Conservation (phyloP, 2,329 filamentous ascomycete genomes). For the Ceratocystis papillata region DNA sequence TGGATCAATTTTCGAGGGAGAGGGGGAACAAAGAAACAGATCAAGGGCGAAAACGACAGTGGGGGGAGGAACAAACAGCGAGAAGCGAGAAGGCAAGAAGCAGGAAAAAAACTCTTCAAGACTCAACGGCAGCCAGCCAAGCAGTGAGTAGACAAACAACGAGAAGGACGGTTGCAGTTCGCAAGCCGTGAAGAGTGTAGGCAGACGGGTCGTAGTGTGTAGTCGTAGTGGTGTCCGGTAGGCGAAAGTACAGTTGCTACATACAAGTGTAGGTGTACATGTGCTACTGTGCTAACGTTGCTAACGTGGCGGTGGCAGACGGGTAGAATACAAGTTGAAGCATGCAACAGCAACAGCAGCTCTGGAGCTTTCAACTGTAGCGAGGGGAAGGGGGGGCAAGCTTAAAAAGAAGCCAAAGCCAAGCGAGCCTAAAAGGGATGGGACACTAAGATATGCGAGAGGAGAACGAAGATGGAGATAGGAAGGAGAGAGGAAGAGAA, state of each 20-base stretch:
- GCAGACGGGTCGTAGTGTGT: no score
- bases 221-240: not conserved
- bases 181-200: not conserved
- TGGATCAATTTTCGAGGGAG: no score
- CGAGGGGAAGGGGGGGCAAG: conserved; percentile 19
- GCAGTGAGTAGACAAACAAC: not conserved
- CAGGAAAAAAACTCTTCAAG: not conserved
- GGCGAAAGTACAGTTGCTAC: not conserved
- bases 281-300: not conserved
- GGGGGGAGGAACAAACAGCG: not conserved
- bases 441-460: conserved; percentile 16
- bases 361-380: conserved; percentile 6
- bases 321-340: conserved; percentile 7
- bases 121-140: not conserved
- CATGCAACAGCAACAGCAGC: not conserved
- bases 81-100: not conserved
- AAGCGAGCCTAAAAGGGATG: conserved; percentile 17
- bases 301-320: conserved; percentile 8
- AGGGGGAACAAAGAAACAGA: no score
- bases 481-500: conserved; percentile 14
- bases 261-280: not conserved
- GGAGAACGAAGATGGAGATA: not conserved
- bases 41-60: not conserved
- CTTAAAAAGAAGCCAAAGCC: conserved; percentile 23
- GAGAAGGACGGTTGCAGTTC: not conserved